Percentiles rank a stretch among this genome's conserved stretches.
These are phyloP conservation scores for Fusarium tjaetaba DNA, from an alignment of 2,329 filamentous ascomycete genomes.

Conservation along the genomic window DNA sequence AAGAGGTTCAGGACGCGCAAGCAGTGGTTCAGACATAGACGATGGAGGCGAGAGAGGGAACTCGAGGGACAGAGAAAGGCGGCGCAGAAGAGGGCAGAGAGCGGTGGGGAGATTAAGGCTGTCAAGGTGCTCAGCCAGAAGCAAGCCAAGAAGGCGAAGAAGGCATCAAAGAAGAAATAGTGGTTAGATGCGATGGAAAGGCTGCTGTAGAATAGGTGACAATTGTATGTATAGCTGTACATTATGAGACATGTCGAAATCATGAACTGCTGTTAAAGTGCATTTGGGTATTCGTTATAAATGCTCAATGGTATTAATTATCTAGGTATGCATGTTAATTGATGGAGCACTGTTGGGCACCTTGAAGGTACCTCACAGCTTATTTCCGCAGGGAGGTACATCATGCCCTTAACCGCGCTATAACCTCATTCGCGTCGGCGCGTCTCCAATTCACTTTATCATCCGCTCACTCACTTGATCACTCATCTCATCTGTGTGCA, in stretches of 20 bases:
- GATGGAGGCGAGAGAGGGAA: slow-evolving; percentile 56
- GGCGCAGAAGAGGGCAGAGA: slow-evolving; percentile 47
- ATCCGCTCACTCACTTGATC: slow-evolving; percentile 2
- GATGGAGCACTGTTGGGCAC: neutral
- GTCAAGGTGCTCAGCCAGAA: slow-evolving; percentile 51
- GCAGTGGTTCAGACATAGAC: slow-evolving; percentile 57
- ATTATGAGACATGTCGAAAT: slow-evolving; percentile 12
- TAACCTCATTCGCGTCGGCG: slow-evolving; percentile 34
- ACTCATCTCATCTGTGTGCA: neutral
- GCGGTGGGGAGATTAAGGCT: slow-evolving; percentile 44
- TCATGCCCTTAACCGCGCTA: neutral
- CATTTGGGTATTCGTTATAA: neutral
- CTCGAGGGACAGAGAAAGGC: slow-evolving; percentile 55
- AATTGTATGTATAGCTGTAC: slow-evolving; percentile 42
- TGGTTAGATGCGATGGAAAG: neutral
- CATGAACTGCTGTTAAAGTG: neutral
- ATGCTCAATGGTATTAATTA: neutral
- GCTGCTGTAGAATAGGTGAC: neutral
- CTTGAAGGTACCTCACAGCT: slow-evolving; percentile 15
- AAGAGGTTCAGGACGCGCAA: slow-evolving; percentile 62
- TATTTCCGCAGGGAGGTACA: slow-evolving; percentile 11
- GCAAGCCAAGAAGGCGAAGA: slow-evolving; percentile 51
- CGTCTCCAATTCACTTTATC: slow-evolving; percentile 9
- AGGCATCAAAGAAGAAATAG: slow-evolving; percentile 50
- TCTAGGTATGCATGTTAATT: neutral